These are phyloP conservation scores for Chrysoporthe austroafricana DNA, from an alignment of 2,329 filamentous ascomycete genomes.

Conservation along the genomic window DNA sequence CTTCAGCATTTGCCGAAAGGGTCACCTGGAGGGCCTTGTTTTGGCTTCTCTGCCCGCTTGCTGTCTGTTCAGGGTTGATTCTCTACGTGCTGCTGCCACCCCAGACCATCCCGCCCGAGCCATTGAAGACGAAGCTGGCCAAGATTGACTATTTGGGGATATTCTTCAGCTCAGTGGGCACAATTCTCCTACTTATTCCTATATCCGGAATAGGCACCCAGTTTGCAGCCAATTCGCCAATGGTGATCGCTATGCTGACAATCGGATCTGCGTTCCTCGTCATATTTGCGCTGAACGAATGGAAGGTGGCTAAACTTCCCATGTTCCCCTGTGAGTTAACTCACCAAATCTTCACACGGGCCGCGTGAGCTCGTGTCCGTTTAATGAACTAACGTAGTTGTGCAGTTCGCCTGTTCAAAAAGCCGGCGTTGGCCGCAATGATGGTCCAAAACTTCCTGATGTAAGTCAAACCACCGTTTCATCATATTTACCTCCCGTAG, in stretches of 20 bases:
- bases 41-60: conserved; percentile 55
- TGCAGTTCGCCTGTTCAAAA: conserved; percentile 57
- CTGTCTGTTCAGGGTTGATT: conserved; percentile 45
- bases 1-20: conserved; percentile 42
- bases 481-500: background rate
- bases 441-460: conserved; percentile 63
- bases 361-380: background rate
- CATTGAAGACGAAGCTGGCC: conserved; percentile 52
- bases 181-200: conserved; percentile 65
- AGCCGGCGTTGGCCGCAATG: conserved; percentile 55
- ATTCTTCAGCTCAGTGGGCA: conserved; percentile 55
- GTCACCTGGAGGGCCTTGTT: conserved; percentile 50
- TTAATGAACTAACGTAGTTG: background rate
- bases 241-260: conserved; percentile 62
- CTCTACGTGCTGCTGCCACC: conserved; percentile 52
- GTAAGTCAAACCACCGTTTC: background rate
- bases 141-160: conserved; percentile 65
- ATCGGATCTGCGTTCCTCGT: conserved; percentile 36
- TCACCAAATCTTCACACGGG: background rate
- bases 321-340: conserved; percentile 56
- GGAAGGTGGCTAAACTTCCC: conserved; percentile 57
- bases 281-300: conserved; percentile 58
- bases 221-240: conserved; percentile 56
- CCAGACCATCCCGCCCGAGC: conserved; percentile 46
- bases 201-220: conserved; percentile 61